Evolutionary conservation across 495 filamentous ascomycete species (phyloP).

Genomic region (Letharia columbiana): DNA sequence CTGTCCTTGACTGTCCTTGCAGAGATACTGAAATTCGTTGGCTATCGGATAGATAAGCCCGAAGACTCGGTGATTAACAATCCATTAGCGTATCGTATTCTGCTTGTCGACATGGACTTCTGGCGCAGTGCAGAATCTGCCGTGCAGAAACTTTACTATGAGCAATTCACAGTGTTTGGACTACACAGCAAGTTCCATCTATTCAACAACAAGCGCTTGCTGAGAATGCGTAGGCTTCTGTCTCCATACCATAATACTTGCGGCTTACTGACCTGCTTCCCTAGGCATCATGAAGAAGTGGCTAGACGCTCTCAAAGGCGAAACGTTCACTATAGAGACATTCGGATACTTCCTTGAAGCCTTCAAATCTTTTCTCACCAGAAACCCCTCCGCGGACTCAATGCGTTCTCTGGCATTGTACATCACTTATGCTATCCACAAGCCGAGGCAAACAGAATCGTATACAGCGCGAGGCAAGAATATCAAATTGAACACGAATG

Average conservation of each 20-base stretch:
- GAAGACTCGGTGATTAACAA: conserved; percentile 89
- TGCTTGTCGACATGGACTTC: conserved; percentile 84
- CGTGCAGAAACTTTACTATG: conserved; percentile 82
- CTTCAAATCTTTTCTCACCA: conserved; percentile 67
- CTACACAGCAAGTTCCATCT: conserved; percentile 78
- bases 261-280: conserved; percentile 20
- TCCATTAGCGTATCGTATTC: conserved; percentile 81
- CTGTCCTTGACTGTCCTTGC: conserved; percentile 63
- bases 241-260: background rate
- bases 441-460: conserved; percentile 23
- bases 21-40: conserved; percentile 74
- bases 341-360: conserved; percentile 67
- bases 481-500: conserved; percentile 32
- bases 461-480: conserved; percentile 40
- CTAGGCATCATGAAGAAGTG: conserved; percentile 82
- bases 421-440: conserved; percentile 86
- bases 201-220: conserved; percentile 78
- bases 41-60: conserved; percentile 67
- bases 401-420: conserved; percentile 83
- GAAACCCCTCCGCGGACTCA: conserved; percentile 69
- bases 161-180: conserved; percentile 79
- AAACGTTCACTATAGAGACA: conserved; percentile 60
- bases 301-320: conserved; percentile 79
- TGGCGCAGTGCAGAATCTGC: conserved; percentile 70
- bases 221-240: conserved; percentile 73